Base-by-base conservation (phyloP, 2,329 filamentous ascomycete genomes). In the Pseudohalonectria lignicola region DNA sequence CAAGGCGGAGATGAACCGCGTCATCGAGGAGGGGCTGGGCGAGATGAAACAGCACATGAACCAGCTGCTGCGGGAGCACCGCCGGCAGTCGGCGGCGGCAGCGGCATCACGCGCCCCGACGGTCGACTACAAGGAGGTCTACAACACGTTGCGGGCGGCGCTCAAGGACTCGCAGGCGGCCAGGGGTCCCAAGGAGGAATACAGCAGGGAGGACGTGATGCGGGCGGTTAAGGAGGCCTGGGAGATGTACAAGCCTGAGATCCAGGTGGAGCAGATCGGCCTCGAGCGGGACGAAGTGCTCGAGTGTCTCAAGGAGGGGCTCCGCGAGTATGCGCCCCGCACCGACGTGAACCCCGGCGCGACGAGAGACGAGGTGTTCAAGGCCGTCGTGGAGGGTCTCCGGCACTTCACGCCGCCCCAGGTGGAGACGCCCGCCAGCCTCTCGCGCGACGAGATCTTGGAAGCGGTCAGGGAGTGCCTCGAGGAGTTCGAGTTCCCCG, bases 211-310 rank as follows among this genome's bases (percentile, higher is more conserved):
- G 35, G 86, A 93, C 41, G 85, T 96, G 26, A 73, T 96, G 2
- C 74, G 83, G 20, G 87, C 88, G 3, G 83, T 96, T 12, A 79
- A 80, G 48, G 87, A 94, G 48, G 90, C 88, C 1, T 94, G 87
- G 77, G 90, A 95, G 53, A 85, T 79, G 39, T 94, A 94, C 61
- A 94, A 94, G 60, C 90, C 90, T 1, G 86, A 95, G 49, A 86
- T 94, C 36, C 82, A 94, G 49, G 71, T 94, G 4, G 82, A 94
- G 49, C 86, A 94, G 50, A 83, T 93, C 44, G 90, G 88, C 2
- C 67, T 96, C 1, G 90, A 94, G 55, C 75, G 86, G 5, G 86
- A 95, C 11, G 90, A 96, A 53, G 83, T 96, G 34, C 67, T 96
- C 12, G 78, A 82, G 29, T 94, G 87, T 47, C 69, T 96, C 19